Evolutionary conservation across 108 stramenopile genomes (phyloP).

Genomic region (Schizochytrium sp.): DNA sequence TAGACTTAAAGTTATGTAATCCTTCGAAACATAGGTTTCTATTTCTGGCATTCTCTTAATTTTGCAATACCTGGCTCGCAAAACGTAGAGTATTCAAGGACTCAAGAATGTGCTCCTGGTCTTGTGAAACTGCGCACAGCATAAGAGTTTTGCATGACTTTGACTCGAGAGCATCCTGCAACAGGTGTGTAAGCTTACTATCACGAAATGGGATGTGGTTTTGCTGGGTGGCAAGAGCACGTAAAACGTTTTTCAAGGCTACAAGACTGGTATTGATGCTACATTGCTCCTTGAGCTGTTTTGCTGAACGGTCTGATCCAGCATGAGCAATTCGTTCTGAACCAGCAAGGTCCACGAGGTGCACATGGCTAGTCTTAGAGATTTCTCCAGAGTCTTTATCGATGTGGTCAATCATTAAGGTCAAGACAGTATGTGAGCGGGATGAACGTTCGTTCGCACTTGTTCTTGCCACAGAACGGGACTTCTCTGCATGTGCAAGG

Average conservation of each 20-base stretch:
- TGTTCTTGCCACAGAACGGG: conserved; percentile 30
- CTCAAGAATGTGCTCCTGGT: neutral
- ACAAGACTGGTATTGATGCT: conserved; percentile 46
- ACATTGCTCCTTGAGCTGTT: conserved; percentile 48
- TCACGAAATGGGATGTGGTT: conserved; percentile 44
- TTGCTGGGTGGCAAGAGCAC: conserved; percentile 28
- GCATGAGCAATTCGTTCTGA: conserved; percentile 23
- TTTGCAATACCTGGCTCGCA: conserved; percentile 33
- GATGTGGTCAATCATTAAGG: neutral
- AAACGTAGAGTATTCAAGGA: conserved; percentile 38
- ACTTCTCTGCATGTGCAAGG: neutral
- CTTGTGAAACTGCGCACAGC: conserved; percentile 7
- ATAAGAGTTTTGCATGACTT: conserved; percentile 50
- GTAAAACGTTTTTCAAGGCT: conserved; percentile 26
- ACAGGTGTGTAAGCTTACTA: conserved; percentile 12
- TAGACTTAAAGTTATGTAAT: neutral
- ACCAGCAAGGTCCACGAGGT: conserved; percentile 53
- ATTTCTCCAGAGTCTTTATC: neutral
- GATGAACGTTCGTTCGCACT: conserved; percentile 46
- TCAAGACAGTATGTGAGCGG: conserved; percentile 23
- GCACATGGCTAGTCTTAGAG: neutral
- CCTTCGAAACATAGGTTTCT: too few species aligned
- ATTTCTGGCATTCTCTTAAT: neutral
- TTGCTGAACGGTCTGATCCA: neutral
- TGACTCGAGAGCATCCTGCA: conserved; percentile 45